Evolutionary conservation across 139 green algal species (phyloP).

Genomic region (Deuterostichococcus epilithicus): DNA sequence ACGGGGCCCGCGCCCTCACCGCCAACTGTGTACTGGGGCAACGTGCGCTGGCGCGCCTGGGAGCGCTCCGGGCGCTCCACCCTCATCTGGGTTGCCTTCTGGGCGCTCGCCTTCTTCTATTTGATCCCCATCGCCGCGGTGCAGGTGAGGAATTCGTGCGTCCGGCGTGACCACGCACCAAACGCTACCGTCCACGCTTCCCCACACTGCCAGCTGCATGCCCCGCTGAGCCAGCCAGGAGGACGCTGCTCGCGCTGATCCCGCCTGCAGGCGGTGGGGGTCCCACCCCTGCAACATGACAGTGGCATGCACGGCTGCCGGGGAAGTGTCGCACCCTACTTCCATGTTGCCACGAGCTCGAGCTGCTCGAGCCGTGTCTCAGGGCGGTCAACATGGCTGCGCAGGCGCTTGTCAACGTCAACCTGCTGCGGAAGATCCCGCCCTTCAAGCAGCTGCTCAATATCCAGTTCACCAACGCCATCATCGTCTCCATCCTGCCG

Average conservation of each 20-base stretch:
- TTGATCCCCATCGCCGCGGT: slow-evolving; percentile 34
- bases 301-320: too few relatives aligned
- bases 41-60: slow-evolving; percentile 38
- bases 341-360: too few relatives aligned
- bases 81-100: slow-evolving; percentile 17
- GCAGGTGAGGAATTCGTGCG: slow-evolving; percentile 10
- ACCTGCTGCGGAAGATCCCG: not conserved
- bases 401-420: not conserved
- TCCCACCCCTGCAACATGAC: too few relatives aligned
- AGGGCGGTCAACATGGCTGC: too few relatives aligned
- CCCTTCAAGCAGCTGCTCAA: not conserved
- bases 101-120: slow-evolving; percentile 29
- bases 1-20: slow-evolving; percentile 35
- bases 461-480: slow-evolving; percentile 12
- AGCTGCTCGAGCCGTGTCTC: too few relatives aligned
- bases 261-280: too few relatives aligned
- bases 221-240: too few relatives aligned
- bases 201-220: not conserved
- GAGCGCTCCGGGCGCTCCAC: slow-evolving; percentile 26
- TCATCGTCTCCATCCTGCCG: slow-evolving; percentile 37
- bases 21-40: slow-evolving; percentile 51
- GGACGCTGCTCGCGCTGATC: too few relatives aligned
- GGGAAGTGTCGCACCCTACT: too few relatives aligned
- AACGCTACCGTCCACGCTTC: too few relatives aligned
- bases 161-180: too few relatives aligned